Evolutionary conservation across 192 early-diverging fungal genomes (phyloP).

Genomic region (Kickxella alabastrina): DNA sequence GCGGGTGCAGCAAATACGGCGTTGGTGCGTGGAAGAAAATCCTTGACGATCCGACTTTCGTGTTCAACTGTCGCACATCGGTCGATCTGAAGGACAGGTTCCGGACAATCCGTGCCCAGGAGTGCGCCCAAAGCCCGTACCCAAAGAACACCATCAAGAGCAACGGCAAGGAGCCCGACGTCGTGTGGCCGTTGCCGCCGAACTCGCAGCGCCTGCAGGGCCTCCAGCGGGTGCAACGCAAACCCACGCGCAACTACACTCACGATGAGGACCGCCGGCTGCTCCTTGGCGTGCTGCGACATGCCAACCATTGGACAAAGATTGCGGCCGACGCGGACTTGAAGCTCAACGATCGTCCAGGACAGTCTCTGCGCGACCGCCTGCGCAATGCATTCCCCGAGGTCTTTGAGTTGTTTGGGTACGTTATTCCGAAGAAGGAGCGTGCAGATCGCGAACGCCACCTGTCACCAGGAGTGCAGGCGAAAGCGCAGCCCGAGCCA

Average conservation of each 20-base stretch:
- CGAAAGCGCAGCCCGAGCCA: not conserved
- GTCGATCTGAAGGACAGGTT: constrained; percentile 52
- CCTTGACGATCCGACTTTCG: constrained; percentile 39
- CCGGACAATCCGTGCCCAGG: constrained; percentile 49
- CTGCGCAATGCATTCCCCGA: constrained; percentile 51
- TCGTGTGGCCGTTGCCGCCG: constrained; percentile 51
- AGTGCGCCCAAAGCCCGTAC: constrained; percentile 43
- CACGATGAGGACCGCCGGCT: constrained; percentile 46
- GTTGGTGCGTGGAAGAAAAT: constrained; percentile 54
- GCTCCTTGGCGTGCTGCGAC: constrained; percentile 40
- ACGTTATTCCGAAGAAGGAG: constrained; percentile 52
- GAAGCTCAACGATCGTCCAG: constrained; percentile 36
- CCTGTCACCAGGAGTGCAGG: constrained; percentile 1
- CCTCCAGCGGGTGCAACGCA: constrained; percentile 46
- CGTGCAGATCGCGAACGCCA: constrained; percentile 41
- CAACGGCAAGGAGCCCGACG: constrained; percentile 43
- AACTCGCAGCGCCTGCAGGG: constrained; percentile 50
- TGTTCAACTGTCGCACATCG: constrained; percentile 49
- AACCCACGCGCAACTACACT: constrained; percentile 52
- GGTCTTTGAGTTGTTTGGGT: constrained; percentile 51
- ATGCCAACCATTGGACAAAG: constrained; percentile 50
- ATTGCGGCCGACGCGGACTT: constrained; percentile 48
- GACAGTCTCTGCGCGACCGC: constrained; percentile 51
- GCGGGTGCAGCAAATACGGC: constrained; percentile 45
- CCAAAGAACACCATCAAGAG: constrained; percentile 17